These are phyloP conservation scores for Pseudocercospora crystallina DNA, from an alignment of 2,329 filamentous ascomycete species.

Conservation along the genomic window DNA sequence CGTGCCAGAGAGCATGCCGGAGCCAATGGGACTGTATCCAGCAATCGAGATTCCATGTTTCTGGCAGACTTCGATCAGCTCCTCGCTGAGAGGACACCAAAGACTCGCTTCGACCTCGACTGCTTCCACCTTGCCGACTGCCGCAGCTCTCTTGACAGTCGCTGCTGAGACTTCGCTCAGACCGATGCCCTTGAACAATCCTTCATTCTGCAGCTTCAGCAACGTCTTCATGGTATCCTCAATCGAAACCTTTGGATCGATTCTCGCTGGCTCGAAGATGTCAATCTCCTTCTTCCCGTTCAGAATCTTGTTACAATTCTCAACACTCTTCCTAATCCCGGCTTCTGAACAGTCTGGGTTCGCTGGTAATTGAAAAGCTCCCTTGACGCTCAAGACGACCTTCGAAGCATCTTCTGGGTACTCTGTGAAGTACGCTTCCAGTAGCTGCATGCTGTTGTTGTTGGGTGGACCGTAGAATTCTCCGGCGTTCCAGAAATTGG, in stretches of 20 bases:
- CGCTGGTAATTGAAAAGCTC: slow-evolving; percentile 37
- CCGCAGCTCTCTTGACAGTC: slow-evolving; percentile 44
- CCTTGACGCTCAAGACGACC: slow-evolving; percentile 48
- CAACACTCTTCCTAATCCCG: slow-evolving; percentile 40
- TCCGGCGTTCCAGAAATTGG: slow-evolving; percentile 51
- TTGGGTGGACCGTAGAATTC: slow-evolving; percentile 48
- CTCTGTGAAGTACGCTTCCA: slow-evolving; percentile 49
- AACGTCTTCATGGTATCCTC: slow-evolving; percentile 43
- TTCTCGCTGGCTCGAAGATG: slow-evolving; percentile 43
- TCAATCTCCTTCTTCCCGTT: slow-evolving; percentile 46
- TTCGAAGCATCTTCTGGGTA: slow-evolving; percentile 50
- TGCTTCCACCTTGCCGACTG: slow-evolving; percentile 55
- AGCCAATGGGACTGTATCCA: slow-evolving; percentile 70
- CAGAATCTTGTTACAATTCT: slow-evolving; percentile 41
- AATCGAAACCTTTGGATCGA: slow-evolving; percentile 40
- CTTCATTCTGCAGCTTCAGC: slow-evolving; percentile 44
- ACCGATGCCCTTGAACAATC: slow-evolving; percentile 53
- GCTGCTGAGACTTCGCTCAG: slow-evolving; percentile 52
- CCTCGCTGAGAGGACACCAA: slow-evolving; percentile 55
- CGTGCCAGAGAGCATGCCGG: slow-evolving; percentile 57
- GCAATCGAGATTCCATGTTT: slow-evolving; percentile 67
- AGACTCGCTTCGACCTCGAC: slow-evolving; percentile 58
- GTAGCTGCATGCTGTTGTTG: slow-evolving; percentile 41
- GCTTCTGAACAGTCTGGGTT: slow-evolving; percentile 39
- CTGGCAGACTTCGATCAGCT: slow-evolving; percentile 54